phyloP scores from a whole-genome alignment of 2,329 filamentous ascomycete genomes.

The Curvularia lunata region DNA sequence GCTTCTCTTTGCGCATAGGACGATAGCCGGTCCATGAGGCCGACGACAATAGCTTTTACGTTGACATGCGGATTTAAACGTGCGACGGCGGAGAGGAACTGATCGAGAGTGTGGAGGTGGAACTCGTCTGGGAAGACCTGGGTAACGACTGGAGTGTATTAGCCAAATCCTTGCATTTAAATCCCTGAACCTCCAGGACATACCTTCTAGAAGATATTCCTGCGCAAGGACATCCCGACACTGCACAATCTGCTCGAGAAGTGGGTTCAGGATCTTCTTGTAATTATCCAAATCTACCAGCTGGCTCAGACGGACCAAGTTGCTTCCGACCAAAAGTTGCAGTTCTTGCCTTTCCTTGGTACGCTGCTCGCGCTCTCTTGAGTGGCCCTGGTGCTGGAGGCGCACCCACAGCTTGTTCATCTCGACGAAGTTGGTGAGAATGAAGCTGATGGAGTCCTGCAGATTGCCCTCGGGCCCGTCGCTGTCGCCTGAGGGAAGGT shows the following conservation, averaged over 20 bases:
- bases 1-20: constrained; percentile 92
- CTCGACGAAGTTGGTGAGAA: constrained; percentile 98
- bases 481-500: constrained; percentile 77
- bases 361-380: constrained; percentile 88
- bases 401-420: constrained; percentile 99
- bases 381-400: constrained; percentile 96
- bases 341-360: constrained; percentile 95
- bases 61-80: constrained; percentile 95
- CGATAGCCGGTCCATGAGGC: constrained; percentile 94
- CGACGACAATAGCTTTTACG: constrained; percentile 96
- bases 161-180: constrained; percentile 15
- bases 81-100: constrained; percentile 91
- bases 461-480: constrained; percentile 95
- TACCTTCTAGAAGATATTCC: constrained; percentile 89
- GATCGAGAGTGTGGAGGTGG: constrained; percentile 93
- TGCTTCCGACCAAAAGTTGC: constrained; percentile 94
- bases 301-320: constrained; percentile 92
- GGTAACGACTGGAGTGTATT: constrained; percentile 75
- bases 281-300: constrained; percentile 94
- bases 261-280: constrained; percentile 86
- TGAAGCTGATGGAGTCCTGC: constrained; percentile 97
- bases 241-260: constrained; percentile 96
- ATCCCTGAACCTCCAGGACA: neutral
- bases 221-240: constrained; percentile 96
- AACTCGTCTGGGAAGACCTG: constrained; percentile 99